Base-by-base conservation (phyloP, 2,329 filamentous ascomycete species). In the Thelonectria discophora region DNA sequence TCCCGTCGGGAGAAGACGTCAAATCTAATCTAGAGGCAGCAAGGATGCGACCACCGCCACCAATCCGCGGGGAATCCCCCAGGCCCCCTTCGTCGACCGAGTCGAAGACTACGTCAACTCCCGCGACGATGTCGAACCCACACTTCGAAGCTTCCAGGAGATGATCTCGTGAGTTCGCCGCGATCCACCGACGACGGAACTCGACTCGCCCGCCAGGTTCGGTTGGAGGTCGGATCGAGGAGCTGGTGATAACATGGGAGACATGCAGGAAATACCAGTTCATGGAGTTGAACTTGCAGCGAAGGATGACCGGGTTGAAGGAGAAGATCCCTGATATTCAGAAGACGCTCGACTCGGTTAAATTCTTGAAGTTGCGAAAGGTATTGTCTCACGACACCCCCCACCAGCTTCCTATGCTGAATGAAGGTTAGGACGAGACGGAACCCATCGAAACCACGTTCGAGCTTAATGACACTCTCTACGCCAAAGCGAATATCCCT, bases 271-370 rank as follows among this genome's bases (percentile, higher is more conserved):
- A 99, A 85, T 99, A 99, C 82, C 95, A 98, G 78, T 99, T 98
- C 81, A 99, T 99, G 95, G 93, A 98, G 80, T 84, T 90, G 75
- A 98, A 97, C 78, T 91, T 95, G 61, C 90, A 97, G 77, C 86
- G 93, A 65, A 87, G 95, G 49, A 90, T 91, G 55, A 83, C 85
- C 4, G 93, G 94, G 2, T 81, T 99, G 58, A 91, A 90, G 73
- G 94, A 97, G 74, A 99, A 98, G 82, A 93, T 99, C 68, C 95
- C 95, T 0, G 95, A 99, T 76, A 98, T 99, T 67, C 89, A 92
- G 73, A 97, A 97, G 83, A 98, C 95, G 1, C 80, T 98, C 62
- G 94, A 98, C 62, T 95, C 93, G 17, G 94, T 98, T 52, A 85
- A 83, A 60, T 98, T 98, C 73, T 76, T 99, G 64, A 90, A 92